Percentiles rank a stretch among this genome's conserved stretches.
Conservation (phyloP, 164 flowering plant genomes). For the Aristolochia contorta region DNA sequence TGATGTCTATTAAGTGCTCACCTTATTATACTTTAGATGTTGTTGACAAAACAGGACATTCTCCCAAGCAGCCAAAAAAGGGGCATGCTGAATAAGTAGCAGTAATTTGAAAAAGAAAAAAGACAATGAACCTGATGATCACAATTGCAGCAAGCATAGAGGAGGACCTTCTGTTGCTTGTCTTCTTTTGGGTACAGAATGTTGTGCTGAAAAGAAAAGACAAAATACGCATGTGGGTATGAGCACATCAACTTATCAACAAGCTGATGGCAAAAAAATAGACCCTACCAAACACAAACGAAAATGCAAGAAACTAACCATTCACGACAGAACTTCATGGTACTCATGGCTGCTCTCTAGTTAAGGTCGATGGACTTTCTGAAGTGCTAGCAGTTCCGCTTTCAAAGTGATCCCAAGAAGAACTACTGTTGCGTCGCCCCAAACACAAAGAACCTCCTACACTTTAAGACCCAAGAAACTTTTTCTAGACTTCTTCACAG, state of each 20-base stretch:
- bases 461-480: no score
- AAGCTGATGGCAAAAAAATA: background rate
- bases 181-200: constrained; percentile 86
- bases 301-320: constrained; percentile 27
- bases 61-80: no score
- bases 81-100: no score
- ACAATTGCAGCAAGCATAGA: constrained; percentile 83
- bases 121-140: constrained; percentile 56
- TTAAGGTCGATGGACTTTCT: no score
- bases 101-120: background rate
- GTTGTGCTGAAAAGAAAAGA: constrained; percentile 42
- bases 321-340: constrained; percentile 94
- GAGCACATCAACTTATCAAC: background rate
- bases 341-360: constrained; percentile 47
- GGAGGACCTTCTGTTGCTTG: constrained; percentile 66
- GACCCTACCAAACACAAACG: background rate
- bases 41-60: no score
- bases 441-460: no score
- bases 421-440: no score
- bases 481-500: no score
- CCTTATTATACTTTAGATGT: no score
- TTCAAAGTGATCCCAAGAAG: no score
- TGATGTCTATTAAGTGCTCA: no score
- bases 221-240: background rate
- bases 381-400: no score